Percentiles rank a stretch among this genome's conserved stretches.
These are phyloP conservation scores for Pseudotulostoma volvatum DNA, from an alignment of 495 filamentous ascomycete genomes.

Conservation along the genomic window DNA sequence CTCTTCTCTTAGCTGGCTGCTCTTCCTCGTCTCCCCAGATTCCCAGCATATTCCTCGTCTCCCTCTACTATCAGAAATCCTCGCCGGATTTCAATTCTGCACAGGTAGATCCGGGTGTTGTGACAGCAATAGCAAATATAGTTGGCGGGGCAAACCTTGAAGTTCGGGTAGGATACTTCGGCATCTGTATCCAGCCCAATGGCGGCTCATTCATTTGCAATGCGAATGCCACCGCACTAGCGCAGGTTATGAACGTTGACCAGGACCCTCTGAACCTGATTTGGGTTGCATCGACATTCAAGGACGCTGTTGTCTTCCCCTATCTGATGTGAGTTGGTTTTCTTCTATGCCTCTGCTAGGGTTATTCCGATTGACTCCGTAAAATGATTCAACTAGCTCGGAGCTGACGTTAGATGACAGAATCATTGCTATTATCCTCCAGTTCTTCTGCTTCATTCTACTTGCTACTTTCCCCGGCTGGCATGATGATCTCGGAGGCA, in stretches of 20 bases:
- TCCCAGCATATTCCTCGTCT: constrained; percentile 53
- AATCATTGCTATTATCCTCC: constrained; percentile 53
- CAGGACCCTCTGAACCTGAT: constrained; percentile 57
- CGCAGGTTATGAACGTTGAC: constrained; percentile 43
- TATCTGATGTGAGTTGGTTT: constrained; percentile 41
- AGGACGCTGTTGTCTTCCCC: constrained; percentile 53
- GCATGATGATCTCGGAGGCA: constrained; percentile 43
- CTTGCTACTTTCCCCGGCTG: constrained; percentile 58
- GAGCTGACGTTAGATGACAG: constrained; percentile 15
- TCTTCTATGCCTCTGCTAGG: too few relatives aligned
- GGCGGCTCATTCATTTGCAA: constrained; percentile 48
- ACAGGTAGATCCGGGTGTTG: constrained; percentile 74
- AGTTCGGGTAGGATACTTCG: constrained; percentile 58
- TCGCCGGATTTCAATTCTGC: constrained; percentile 44
- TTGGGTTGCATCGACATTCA: constrained; percentile 58
- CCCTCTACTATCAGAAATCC: constrained; percentile 50
- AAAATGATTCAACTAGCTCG: too few relatives aligned
- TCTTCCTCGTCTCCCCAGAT: constrained; percentile 54
- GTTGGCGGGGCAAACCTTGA: constrained; percentile 45
- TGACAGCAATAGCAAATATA: constrained; percentile 47
- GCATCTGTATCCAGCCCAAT: constrained; percentile 49
- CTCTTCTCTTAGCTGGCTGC: constrained; percentile 50
- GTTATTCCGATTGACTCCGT: too few relatives aligned
- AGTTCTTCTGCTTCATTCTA: constrained; percentile 53
- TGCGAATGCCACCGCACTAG: constrained; percentile 49